Evolutionary conservation across 805 yeast genomes (phyloP).

Genomic region (Kodamaea kaohsiungensis): DNA sequence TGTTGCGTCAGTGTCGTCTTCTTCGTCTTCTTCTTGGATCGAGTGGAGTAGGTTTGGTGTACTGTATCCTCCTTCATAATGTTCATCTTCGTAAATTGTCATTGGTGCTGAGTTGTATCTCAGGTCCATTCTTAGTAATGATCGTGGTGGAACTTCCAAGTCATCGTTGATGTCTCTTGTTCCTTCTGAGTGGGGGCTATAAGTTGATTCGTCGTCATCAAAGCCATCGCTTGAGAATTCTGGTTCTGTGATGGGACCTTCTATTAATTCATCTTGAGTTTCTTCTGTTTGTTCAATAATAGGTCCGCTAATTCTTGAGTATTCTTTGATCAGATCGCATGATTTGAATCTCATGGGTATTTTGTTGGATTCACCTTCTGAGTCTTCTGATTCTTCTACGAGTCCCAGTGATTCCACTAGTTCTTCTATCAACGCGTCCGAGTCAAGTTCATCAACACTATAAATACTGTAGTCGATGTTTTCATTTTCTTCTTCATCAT

Average conservation of each 20-base stretch:
- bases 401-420: slow-evolving; percentile 7
- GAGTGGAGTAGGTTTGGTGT: slow-evolving; percentile 1
- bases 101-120: neutral
- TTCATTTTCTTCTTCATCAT: neutral
- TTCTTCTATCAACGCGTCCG: slow-evolving; percentile 8
- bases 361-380: neutral
- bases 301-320: neutral
- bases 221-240: slow-evolving; percentile 2
- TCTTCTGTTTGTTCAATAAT: neutral
- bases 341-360: neutral
- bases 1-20: slow-evolving; percentile 1
- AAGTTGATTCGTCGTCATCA: neutral
- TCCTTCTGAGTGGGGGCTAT: neutral
- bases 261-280: neutral
- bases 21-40: slow-evolving; percentile 4
- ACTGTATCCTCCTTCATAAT: neutral
- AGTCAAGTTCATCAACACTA: slow-evolving; percentile 5
- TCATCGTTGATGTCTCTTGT: neutral
- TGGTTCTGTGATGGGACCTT: neutral
- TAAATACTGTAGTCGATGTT: slow-evolving; percentile 3
- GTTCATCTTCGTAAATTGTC: slow-evolving; percentile 3
- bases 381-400: neutral
- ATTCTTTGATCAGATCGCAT: neutral
- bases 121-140: slow-evolving; percentile 1
- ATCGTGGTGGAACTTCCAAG: neutral